Evolutionary conservation across 164 flowering plant species (phyloP).

Genomic region (Saururus chinensis): DNA sequence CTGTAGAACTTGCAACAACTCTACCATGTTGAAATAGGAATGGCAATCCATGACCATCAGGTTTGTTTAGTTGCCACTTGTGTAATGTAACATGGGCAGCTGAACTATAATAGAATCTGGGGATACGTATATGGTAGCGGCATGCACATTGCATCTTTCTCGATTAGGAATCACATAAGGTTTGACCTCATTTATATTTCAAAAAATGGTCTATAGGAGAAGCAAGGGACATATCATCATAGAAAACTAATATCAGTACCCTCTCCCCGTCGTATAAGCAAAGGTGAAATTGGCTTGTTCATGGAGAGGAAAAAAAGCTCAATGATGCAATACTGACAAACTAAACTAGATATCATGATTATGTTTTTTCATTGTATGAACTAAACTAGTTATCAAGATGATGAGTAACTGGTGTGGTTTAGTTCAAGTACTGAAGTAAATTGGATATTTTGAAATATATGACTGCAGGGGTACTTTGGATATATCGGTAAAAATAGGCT

Average conservation of each 20-base stretch:
- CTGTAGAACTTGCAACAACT: constrained; percentile 37
- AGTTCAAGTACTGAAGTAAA: too few relatives aligned
- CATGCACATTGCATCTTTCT: constrained; percentile 94
- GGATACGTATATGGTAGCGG: constrained; percentile 76
- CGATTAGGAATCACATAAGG: constrained; percentile 67
- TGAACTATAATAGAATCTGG: constrained; percentile 69
- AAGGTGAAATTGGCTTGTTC: not conserved
- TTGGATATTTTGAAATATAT: too few relatives aligned
- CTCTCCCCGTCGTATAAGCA: not conserved
- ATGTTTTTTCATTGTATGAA: too few relatives aligned
- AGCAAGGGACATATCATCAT: not conserved
- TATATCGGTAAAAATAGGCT: too few relatives aligned
- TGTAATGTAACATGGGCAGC: constrained; percentile 90
- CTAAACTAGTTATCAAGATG: too few relatives aligned
- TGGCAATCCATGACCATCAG: constrained; percentile 91
- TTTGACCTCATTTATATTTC: constrained; percentile 76
- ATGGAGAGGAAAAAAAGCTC: not conserved
- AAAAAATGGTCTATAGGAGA: constrained; percentile 71
- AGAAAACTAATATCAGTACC: not conserved
- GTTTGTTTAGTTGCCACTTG: constrained; percentile 98
- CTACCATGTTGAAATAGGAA: constrained; percentile 93
- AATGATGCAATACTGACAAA: not conserved
- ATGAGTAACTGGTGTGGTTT: too few relatives aligned
- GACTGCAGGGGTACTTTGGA: too few relatives aligned
- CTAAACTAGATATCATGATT: too few relatives aligned